phyloP scores from a whole-genome alignment of 2,329 filamentous ascomycete genomes.

The Metarhizium guizhouense region DNA sequence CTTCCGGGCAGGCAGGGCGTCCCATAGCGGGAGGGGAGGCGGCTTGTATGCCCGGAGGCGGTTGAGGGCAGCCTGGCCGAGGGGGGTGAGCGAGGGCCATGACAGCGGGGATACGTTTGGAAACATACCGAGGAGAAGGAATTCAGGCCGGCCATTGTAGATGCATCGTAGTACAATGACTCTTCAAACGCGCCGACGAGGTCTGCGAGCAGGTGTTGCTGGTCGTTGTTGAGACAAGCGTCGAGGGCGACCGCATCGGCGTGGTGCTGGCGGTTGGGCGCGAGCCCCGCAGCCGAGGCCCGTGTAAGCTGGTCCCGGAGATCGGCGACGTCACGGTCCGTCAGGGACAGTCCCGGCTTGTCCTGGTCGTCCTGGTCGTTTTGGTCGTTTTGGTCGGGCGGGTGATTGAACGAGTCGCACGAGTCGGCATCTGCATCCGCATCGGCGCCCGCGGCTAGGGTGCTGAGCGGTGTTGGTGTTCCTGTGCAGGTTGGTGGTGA shows the following conservation, averaged over 20 bases:
- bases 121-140: conserved; percentile 43
- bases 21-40: conserved; percentile 53
- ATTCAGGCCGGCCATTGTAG: conserved; percentile 48
- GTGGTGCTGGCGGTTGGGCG: neutral
- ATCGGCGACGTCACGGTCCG: conserved; percentile 16
- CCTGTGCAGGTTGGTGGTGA: neutral
- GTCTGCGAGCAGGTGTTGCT: neutral
- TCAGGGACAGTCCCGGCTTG: neutral
- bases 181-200: conserved; percentile 15
- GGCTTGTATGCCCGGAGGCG: conserved; percentile 52
- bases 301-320: conserved; percentile 4
- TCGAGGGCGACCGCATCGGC: neutral
- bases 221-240: neutral
- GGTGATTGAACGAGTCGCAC: too few species aligned
- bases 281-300: conserved; percentile 2
- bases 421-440: neutral
- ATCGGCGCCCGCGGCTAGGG: neutral
- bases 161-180: conserved; percentile 48
- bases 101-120: neutral
- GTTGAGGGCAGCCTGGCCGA: conserved; percentile 44
- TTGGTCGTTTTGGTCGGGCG: too few species aligned
- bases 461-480: neutral
- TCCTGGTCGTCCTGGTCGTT: too few species aligned
- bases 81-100: neutral
- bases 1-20: conserved; percentile 50